phyloP scores from a whole-genome alignment of 768 basidiomycete genomes.

The Boletales sp. region DNA sequence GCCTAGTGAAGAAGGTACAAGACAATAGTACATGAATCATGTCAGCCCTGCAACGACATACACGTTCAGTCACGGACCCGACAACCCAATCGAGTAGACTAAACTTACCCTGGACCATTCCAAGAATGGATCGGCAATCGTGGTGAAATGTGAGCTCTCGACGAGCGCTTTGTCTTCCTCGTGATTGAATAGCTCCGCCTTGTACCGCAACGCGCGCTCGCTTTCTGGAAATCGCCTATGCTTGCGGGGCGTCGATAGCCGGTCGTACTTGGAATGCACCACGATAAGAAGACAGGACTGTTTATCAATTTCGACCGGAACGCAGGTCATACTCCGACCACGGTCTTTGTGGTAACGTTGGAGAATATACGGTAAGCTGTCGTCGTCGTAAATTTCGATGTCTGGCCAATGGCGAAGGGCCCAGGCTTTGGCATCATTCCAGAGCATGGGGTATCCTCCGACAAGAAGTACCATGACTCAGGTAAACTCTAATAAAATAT shows the following conservation, averaged over 20 bases:
- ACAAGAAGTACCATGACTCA: background rate
- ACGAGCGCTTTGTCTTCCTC: slow-evolving; percentile 2
- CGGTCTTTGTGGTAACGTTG: background rate
- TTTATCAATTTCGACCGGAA: background rate
- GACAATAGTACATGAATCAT: no score
- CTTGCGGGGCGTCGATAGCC: background rate
- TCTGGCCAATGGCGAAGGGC: slow-evolving; percentile 6
- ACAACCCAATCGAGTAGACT: no score
- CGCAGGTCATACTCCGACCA: background rate
- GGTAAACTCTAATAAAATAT: no score
- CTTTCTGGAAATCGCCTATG: background rate
- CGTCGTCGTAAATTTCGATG: slow-evolving; percentile 3
- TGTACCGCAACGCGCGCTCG: background rate
- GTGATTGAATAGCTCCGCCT: background rate
- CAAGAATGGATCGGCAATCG: background rate
- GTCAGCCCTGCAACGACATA: no score
- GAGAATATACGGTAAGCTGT: background rate
- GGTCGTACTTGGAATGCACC: background rate
- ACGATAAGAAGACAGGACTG: background rate
- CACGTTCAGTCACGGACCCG: no score
- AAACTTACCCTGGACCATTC: background rate
- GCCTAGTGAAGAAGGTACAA: no score
- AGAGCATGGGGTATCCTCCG: background rate
- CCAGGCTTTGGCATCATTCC: slow-evolving; percentile 2
- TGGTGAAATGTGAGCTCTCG: background rate